Conservation (phyloP, 2,329 filamentous ascomycete genomes). For the Coleophoma cylindrospora region DNA sequence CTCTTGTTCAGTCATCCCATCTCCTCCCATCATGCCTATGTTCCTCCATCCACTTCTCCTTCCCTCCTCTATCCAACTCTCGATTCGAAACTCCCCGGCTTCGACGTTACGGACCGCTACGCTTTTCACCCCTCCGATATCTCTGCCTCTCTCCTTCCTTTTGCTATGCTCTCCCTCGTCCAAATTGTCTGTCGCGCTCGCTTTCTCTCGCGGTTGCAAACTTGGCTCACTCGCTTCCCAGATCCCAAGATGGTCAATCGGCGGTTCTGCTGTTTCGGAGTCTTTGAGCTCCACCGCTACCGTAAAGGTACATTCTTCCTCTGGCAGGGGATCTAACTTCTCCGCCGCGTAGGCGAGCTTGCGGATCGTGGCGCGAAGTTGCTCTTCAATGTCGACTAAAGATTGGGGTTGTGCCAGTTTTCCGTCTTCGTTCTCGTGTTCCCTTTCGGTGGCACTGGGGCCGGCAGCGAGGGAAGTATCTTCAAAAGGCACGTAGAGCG, state of each 20-base stretch:
- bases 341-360: conserved; percentile 56
- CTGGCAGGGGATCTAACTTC: conserved; percentile 50
- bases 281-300: conserved; percentile 70
- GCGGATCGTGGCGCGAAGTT: conserved; percentile 63
- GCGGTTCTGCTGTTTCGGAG: conserved; percentile 41
- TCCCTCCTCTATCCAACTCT: conserved; percentile 66
- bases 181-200: conserved; percentile 1
- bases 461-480: conserved; percentile 5
- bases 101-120: conserved; percentile 58
- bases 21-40: background rate
- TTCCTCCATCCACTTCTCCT: conserved; percentile 11
- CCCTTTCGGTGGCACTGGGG: conserved; percentile 3
- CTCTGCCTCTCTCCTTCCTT: conserved; percentile 17
- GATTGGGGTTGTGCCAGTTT: conserved; percentile 6
- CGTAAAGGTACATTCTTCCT: conserved; percentile 63
- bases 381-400: conserved; percentile 53
- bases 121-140: conserved; percentile 47
- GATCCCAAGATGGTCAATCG: conserved; percentile 56
- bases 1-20: background rate
- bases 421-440: conserved; percentile 1
- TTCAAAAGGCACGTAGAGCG: conserved; percentile 31
- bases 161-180: too few relatives aligned
- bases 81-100: conserved; percentile 60
- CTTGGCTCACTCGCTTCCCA: conserved; percentile 52
- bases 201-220: conserved; percentile 28